Percentiles rank a stretch among this genome's conserved stretches.
Conservation (phyloP, 768 basidiomycete species). For the Tephrocybe sp. region DNA sequence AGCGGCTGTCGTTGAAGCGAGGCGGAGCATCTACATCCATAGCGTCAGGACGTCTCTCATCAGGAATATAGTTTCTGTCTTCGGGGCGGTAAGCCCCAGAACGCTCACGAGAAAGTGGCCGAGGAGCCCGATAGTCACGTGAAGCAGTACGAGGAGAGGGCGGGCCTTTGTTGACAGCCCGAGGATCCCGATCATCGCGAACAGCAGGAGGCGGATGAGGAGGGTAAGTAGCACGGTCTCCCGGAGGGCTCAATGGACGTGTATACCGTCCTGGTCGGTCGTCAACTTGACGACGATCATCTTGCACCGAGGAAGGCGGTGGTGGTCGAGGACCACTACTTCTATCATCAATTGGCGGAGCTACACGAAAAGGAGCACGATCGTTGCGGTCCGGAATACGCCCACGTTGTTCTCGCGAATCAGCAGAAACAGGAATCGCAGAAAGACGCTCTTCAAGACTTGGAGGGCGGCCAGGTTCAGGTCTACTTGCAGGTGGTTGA, state of each 20-base stretch:
- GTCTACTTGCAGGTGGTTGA: constrained; percentile 13
- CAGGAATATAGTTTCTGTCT: constrained; percentile 30
- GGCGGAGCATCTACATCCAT: constrained; percentile 31
- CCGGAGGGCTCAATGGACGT: constrained; percentile 15
- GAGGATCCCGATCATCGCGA: constrained; percentile 37
- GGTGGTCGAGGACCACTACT: background rate
- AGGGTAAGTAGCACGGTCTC: constrained; percentile 18
- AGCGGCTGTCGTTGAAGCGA: constrained; percentile 35
- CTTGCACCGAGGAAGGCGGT: constrained; percentile 9
- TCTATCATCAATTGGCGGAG: constrained; percentile 15
- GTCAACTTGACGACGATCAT: constrained; percentile 23
- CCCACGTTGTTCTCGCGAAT: constrained; percentile 17
- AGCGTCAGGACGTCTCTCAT: constrained; percentile 35
- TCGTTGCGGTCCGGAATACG: constrained; percentile 18
- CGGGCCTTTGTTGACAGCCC: constrained; percentile 24
- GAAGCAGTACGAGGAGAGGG: constrained; percentile 24
- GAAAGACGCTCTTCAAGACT: constrained; percentile 44
- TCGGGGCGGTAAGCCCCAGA: constrained; percentile 36
- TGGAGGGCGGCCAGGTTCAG: constrained; percentile 24
- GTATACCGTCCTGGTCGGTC: constrained; percentile 23
- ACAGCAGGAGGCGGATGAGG: constrained; percentile 23
- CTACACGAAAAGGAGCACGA: constrained; percentile 17
- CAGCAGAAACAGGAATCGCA: constrained; percentile 24
- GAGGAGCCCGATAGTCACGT: constrained; percentile 26
- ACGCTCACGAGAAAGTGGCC: constrained; percentile 34